These are phyloP conservation scores for Alternaria consortialis DNA, from an alignment of 2,329 filamentous ascomycete species.

Conservation along the genomic window DNA sequence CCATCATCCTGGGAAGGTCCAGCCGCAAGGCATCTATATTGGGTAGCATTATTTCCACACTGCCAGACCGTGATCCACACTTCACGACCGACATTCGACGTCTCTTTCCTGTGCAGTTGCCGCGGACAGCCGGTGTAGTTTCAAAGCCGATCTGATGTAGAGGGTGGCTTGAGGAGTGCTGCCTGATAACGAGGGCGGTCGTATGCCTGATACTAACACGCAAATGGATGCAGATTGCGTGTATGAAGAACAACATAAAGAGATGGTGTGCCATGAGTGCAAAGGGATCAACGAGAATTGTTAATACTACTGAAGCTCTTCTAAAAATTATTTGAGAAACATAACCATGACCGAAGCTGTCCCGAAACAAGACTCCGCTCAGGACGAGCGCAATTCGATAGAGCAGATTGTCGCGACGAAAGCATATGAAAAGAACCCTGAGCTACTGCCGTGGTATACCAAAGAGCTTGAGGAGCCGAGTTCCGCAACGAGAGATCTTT, in stretches of 20 bases:
- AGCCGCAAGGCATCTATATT: slow-evolving; percentile 19
- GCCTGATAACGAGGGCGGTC: slow-evolving; percentile 14
- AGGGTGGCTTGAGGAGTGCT: slow-evolving; percentile 8
- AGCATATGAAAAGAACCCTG: slow-evolving; percentile 30
- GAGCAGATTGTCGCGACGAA: slow-evolving; percentile 29
- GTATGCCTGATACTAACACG: slow-evolving; percentile 8
- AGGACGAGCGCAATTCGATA: slow-evolving; percentile 17
- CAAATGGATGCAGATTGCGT: slow-evolving; percentile 1
- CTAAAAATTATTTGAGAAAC: background rate
- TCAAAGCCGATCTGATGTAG: slow-evolving; percentile 14
- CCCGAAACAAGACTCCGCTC: slow-evolving; percentile 2
- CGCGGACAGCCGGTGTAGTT: background rate
- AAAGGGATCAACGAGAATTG: background rate
- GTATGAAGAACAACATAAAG: slow-evolving; percentile 6
- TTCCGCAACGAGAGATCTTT: slow-evolving; percentile 43
- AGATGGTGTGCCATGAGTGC: background rate
- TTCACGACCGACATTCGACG: background rate
- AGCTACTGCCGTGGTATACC: slow-evolving; percentile 43
- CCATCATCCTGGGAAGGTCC: slow-evolving; percentile 17
- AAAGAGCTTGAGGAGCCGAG: slow-evolving; percentile 41
- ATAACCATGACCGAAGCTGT: slow-evolving; percentile 22
- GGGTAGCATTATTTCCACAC: slow-evolving; percentile 1
- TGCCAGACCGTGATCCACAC: background rate
- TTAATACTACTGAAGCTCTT: background rate
- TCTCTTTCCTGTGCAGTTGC: background rate